Evolutionary conservation across 352 stramenopile species (phyloP), one percentile per base, ranked within the genome.

Genomic region (Phytophthora europaea): DNA sequence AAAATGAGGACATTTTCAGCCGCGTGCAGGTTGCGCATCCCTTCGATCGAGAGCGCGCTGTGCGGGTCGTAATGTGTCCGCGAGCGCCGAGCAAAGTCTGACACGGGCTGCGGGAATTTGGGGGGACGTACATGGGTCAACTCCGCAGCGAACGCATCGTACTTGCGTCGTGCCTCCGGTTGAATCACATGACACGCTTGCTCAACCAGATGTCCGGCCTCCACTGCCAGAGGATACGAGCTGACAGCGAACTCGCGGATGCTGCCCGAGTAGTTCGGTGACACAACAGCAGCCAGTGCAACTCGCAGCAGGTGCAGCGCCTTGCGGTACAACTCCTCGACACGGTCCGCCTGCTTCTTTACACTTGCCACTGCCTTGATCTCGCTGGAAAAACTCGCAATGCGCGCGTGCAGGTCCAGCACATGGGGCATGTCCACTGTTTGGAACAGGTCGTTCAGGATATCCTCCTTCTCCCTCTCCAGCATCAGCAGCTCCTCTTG

Each of bases 1-100:
- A 94, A 77, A 75, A 96, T 92, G 48, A 95, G 67, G 16, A 94
- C 81, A 65, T 93, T 95, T 67, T 96, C 89, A 6, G 89, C 89
- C 61, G 72, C 78, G 63, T 90, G 87, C 38, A 96, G 75, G 60
- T 94, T 91, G 28, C 89, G 86, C 78, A 89, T 89, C 57, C 87
- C 87, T 81, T 96, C 83, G 60, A 93, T 85, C 65, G 84, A 73
- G 75, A 84, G 76, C 76, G 72, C 75, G 51, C 76, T 82, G 75
- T 91, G 75, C 73, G 83, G 79, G 72, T 91, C 82, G 51, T 84
- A 85, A 51, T 87, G 72, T 57, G 82, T 84, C 18, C 82, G 73
- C 53, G 75, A 78, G 36, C 83, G 80, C 6, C 83, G 81, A 53
- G 79, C 83, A 71, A 90, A 88, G 70, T 93, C 86, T 8, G 77